Conservation (phyloP, 176 grass and related monocot genomes). For the Triticum monococcum region DNA sequence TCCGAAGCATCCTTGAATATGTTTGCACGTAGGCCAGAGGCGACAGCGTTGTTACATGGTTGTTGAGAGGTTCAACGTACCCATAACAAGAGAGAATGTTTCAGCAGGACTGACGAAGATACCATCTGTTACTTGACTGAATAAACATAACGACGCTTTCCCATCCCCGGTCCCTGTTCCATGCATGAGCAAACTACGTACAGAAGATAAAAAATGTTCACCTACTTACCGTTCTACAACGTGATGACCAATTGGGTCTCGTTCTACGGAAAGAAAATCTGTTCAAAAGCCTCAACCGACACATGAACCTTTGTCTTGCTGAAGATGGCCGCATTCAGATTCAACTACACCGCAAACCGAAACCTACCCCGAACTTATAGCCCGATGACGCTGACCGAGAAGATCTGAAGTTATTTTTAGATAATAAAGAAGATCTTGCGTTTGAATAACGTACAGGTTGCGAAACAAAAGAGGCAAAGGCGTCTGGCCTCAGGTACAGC, state of each 20-base stretch:
- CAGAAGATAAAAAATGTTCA: background rate
- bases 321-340: background rate
- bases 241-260: background rate
- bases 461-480: background rate
- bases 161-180: background rate
- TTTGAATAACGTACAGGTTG: background rate
- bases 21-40: background rate
- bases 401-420: background rate
- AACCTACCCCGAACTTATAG: background rate
- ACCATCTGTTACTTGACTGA: slow-evolving; percentile 7
- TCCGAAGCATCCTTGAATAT: background rate
- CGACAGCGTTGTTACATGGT: slow-evolving; percentile 6
- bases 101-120: background rate
- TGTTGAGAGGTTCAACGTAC: background rate
- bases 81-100: background rate
- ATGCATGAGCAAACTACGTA: background rate
- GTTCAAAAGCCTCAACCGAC: background rate
- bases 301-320: background rate
- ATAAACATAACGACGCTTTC: background rate
- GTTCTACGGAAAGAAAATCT: background rate
- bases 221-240: too few relatives aligned
- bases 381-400: background rate
- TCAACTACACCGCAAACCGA: background rate
- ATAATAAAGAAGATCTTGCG: background rate
- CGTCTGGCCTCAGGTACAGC: background rate